Evolutionary conservation across 768 basidiomycete species (phyloP).

Genomic region (Mrakia gelida): DNA sequence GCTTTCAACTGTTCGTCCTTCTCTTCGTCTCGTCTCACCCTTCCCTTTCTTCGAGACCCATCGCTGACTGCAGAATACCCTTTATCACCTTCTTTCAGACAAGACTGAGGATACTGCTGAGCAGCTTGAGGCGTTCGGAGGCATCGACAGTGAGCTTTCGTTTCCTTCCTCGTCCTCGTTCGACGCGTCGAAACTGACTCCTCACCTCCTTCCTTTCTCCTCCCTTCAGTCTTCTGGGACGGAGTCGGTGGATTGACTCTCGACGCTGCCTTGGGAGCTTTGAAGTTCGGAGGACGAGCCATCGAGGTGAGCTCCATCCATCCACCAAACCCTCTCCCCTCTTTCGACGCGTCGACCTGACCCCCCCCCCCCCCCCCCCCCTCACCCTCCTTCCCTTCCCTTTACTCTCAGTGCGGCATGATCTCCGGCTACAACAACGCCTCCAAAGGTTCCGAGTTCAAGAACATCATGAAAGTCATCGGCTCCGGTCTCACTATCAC

Average conservation of each 20-base stretch:
- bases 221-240: slow-evolving; percentile 47
- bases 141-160: slow-evolving; percentile 46
- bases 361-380: neutral
- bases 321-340: neutral
- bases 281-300: slow-evolving; percentile 17
- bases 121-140: slow-evolving; percentile 57
- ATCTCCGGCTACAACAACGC: slow-evolving; percentile 24
- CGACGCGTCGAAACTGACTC: neutral
- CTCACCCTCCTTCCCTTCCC: neutral
- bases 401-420: slow-evolving; percentile 9
- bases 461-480: slow-evolving; percentile 31
- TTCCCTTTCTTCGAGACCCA: neutral
- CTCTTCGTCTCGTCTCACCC: neutral
- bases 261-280: slow-evolving; percentile 33
- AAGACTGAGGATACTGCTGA: slow-evolving; percentile 55
- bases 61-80: neutral
- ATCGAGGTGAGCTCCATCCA: slow-evolving; percentile 24
- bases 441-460: slow-evolving; percentile 9
- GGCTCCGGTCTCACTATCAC: slow-evolving; percentile 53
- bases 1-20: slow-evolving; percentile 35
- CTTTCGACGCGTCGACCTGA: neutral
- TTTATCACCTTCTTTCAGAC: slow-evolving; percentile 31
- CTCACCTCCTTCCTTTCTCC: neutral
- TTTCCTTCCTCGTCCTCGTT: neutral
- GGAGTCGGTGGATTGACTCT: slow-evolving; percentile 42